phyloP scores from a whole-genome alignment of 2,329 filamentous ascomycete genomes.

The Fusarium marasasianum region DNA sequence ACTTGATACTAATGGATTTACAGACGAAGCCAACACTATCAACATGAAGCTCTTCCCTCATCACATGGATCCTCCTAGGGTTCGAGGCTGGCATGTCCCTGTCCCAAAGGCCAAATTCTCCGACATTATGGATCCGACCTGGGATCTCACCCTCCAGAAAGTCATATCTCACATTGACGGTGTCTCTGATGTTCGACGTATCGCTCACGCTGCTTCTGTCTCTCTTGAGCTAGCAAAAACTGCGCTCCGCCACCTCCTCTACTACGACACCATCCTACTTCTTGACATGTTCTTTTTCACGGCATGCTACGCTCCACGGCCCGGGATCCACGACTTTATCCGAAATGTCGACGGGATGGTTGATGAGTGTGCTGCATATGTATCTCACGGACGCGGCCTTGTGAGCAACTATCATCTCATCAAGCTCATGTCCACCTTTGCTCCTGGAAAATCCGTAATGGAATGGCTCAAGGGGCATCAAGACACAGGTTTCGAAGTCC shows the following conservation, averaged over 20 bases:
- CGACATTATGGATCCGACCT: conserved; percentile 72
- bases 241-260: conserved; percentile 87
- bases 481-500: conserved; percentile 69
- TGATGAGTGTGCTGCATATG: conserved; percentile 88
- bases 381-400: conserved; percentile 62
- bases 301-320: conserved; percentile 85
- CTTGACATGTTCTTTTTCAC: conserved; percentile 96
- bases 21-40: conserved; percentile 91
- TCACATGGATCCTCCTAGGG: conserved; percentile 77
- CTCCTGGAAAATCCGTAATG: conserved; percentile 82
- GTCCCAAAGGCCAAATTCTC: conserved; percentile 74
- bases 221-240: conserved; percentile 87
- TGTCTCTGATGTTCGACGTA: conserved; percentile 86
- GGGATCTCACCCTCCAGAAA: conserved; percentile 80
- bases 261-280: conserved; percentile 90
- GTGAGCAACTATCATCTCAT: conserved; percentile 74
- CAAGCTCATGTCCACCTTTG: conserved; percentile 85
- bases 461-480: conserved; percentile 86
- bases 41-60: conserved; percentile 96
- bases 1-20: neutral
- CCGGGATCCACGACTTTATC: conserved; percentile 82
- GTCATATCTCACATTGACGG: conserved; percentile 91
- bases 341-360: conserved; percentile 78
- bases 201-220: conserved; percentile 85
- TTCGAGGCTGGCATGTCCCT: conserved; percentile 91